A percentile compares a stretch with the other conserved stretches of the same genome.
Conservation (phyloP, 169 alveolate genomes). For the Plasmodium vivax region DNA sequence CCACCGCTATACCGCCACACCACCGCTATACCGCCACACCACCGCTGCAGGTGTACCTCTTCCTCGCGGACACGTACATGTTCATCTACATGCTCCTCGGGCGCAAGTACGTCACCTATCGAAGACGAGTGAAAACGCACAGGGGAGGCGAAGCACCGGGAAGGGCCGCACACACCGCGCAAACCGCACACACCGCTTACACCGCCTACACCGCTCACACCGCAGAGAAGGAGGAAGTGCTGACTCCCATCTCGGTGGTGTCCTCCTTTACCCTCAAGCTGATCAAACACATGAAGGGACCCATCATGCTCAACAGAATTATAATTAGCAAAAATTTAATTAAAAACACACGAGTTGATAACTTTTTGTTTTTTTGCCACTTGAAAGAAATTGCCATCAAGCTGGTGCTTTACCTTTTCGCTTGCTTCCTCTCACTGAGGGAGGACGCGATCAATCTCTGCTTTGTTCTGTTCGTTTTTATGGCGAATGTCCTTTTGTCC, state of each 20-base stretch:
- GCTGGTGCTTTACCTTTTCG: conserved; percentile 14
- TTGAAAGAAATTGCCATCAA: conserved; percentile 31
- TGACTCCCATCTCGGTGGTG: conserved; percentile 36
- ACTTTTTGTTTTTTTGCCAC: conserved; percentile 41
- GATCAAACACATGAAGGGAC: conserved; percentile 55
- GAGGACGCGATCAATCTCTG: not conserved
- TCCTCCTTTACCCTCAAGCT: conserved; percentile 32
- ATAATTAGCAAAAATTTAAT: conserved; percentile 49
- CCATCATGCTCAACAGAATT: conserved; percentile 18
- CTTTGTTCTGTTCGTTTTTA: not conserved
- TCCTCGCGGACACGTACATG: conserved; percentile 38
- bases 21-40: too few species aligned
- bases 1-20: not conserved
- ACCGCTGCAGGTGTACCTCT: conserved; percentile 14
- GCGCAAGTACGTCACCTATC: conserved; percentile 30
- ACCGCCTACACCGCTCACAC: too few species aligned
- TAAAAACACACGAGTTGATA: conserved; percentile 58
- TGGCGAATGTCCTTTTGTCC: not conserved
- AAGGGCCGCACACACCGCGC: not conserved
- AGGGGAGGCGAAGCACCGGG: not conserved
- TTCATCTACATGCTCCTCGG: conserved; percentile 64
- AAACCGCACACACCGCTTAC: not conserved
- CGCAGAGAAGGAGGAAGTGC: not conserved
- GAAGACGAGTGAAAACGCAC: not conserved
- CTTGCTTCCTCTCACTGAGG: not conserved